These are phyloP conservation scores for Gymnopilus dilepis DNA, from an alignment of 768 basidiomycete genomes.

Conservation along the genomic window DNA sequence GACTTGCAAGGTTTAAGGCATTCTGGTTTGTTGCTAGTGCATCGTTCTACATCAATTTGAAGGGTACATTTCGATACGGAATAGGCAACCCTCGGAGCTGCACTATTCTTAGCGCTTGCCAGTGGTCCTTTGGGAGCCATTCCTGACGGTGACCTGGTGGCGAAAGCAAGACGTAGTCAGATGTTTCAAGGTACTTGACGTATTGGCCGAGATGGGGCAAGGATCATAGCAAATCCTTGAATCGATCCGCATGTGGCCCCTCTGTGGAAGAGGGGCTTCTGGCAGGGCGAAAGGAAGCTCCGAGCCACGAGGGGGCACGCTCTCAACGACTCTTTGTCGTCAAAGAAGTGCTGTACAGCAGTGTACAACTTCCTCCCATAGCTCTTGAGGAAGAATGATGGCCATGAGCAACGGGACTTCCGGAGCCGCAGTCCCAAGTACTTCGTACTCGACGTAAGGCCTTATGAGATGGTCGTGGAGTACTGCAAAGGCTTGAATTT, in stretches of 20 bases:
- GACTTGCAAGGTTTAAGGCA: neutral
- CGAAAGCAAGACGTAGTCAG: neutral
- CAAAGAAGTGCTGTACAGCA: neutral
- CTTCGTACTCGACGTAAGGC: no score
- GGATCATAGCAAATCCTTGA: neutral
- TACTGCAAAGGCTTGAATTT: no score
- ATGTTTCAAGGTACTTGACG: neutral
- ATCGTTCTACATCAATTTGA: neutral
- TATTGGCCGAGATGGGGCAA: neutral
- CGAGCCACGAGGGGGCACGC: neutral
- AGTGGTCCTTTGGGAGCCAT: conserved; percentile 2
- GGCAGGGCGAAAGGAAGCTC: neutral
- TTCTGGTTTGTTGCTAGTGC: neutral
- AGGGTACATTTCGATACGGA: neutral
- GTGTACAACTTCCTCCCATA: neutral
- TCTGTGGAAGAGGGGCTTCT: neutral
- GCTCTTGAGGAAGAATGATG: neutral
- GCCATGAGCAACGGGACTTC: neutral
- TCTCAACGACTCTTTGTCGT: neutral
- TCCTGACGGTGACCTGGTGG: neutral
- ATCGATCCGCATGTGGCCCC: neutral
- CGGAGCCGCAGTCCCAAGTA: no score
- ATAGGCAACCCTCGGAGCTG: neutral
- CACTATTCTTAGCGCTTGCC: neutral
- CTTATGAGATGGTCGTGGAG: no score